Evolutionary conservation across 1,284 basidiomycete species (phyloP).

Genomic region (Melampsora larici-populina): DNA sequence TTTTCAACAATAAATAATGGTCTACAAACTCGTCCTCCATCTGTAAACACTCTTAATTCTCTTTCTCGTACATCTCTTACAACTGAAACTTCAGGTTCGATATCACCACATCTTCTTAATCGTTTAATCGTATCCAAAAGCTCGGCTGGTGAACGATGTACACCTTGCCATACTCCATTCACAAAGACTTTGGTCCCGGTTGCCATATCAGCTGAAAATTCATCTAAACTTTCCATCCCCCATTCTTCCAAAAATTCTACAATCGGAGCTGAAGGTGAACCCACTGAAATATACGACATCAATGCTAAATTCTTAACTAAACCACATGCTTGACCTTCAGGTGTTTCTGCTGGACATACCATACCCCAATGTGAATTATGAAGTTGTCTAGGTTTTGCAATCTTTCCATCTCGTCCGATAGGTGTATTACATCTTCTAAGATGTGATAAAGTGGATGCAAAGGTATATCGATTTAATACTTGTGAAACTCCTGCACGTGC

Average conservation of each 20-base stretch:
- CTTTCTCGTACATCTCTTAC: constrained; percentile 95
- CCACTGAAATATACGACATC: constrained; percentile 97
- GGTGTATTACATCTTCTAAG: constrained; percentile 97
- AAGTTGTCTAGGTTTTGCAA: constrained; percentile 96
- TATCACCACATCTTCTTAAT: constrained; percentile 88
- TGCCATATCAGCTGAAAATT: constrained; percentile 76
- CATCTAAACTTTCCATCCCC: constrained; percentile 87
- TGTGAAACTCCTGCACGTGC: constrained; percentile 98
- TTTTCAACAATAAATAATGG: constrained; percentile 91
- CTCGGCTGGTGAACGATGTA: constrained; percentile 91
- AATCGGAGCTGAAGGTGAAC: constrained; percentile 90
- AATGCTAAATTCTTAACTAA: constrained; percentile 97
- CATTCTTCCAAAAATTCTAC: constrained; percentile 99
- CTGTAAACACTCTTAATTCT: constrained; percentile 90
- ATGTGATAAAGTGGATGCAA: constrained; percentile 96
- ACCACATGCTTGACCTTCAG: constrained; percentile 98
- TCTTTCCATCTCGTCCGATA: constrained; percentile 96
- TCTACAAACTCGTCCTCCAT: constrained; percentile 91
- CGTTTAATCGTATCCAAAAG: constrained; percentile 89
- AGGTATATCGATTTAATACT: constrained; percentile 97
- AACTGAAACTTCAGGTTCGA: constrained; percentile 91
- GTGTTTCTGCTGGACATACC: constrained; percentile 98
- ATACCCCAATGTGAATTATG: constrained; percentile 99
- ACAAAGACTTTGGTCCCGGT: constrained; percentile 96
- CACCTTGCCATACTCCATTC: constrained; percentile 99